These are phyloP conservation scores for Termitomyces bulborhizus DNA, from an alignment of 768 basidiomycete species.

Conservation along the genomic window DNA sequence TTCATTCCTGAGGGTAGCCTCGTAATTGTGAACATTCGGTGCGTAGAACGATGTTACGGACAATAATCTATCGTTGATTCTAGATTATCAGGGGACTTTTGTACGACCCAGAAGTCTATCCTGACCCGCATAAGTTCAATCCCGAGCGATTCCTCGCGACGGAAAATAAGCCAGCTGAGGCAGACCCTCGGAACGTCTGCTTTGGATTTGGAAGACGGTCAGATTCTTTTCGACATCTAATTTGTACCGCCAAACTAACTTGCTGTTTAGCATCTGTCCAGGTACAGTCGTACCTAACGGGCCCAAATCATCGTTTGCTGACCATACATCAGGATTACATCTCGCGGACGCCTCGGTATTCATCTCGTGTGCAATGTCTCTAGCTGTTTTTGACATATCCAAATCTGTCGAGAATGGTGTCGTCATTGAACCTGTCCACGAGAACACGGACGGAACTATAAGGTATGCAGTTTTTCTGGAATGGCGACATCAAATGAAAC, in stretches of 20 bases:
- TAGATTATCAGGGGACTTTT: slow-evolving; percentile 34
- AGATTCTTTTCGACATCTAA: slow-evolving; percentile 11
- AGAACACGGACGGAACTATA: slow-evolving; percentile 58
- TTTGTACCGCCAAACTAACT: slow-evolving; percentile 2
- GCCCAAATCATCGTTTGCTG: slow-evolving; percentile 1
- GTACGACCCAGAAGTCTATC: slow-evolving; percentile 49
- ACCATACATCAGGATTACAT: slow-evolving; percentile 33
- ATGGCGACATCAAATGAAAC: neutral
- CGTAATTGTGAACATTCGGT: slow-evolving; percentile 49
- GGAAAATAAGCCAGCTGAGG: slow-evolving; percentile 35
- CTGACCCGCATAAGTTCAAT: slow-evolving; percentile 47
- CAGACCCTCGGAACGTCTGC: slow-evolving; percentile 52
- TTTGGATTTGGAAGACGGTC: slow-evolving; percentile 71
- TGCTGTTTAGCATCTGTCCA: slow-evolving; percentile 36
- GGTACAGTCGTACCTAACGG: slow-evolving; percentile 22
- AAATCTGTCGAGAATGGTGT: slow-evolving; percentile 40
- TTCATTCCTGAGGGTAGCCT: slow-evolving; percentile 54
- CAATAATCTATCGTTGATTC: neutral
- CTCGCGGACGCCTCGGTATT: slow-evolving; percentile 51
- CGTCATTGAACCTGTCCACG: slow-evolving; percentile 45
- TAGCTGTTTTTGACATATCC: slow-evolving; percentile 46
- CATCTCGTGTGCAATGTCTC: slow-evolving; percentile 43
- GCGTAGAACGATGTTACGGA: neutral
- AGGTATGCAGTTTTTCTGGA: slow-evolving; percentile 30
- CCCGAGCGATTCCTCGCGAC: slow-evolving; percentile 55